These are phyloP conservation scores for Mariannaea sp. DNA, from an alignment of 2,329 filamentous ascomycete genomes.

Conservation along the genomic window DNA sequence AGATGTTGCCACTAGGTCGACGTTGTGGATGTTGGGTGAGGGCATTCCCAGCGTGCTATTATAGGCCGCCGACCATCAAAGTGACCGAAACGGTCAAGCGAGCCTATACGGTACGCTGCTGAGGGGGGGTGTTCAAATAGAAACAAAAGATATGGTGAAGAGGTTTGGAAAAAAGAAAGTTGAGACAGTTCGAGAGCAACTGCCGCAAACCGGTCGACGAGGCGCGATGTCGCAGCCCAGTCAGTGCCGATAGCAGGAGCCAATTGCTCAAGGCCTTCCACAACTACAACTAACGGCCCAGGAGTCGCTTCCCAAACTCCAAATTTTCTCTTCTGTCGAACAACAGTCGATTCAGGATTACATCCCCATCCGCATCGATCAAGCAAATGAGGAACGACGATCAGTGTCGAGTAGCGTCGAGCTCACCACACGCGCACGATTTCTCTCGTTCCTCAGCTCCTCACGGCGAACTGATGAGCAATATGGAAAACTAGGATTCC, in stretches of 20 bases:
- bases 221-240: conserved; percentile 21
- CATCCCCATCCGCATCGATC: too few species aligned
- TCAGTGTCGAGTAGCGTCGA: conserved; percentile 12
- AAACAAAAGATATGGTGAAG: neutral
- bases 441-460: conserved; percentile 7
- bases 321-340: too few species aligned
- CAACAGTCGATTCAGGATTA: too few species aligned
- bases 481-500: conserved; percentile 3
- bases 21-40: neutral
- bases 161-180: neutral
- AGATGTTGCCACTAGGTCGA: conserved; percentile 18
- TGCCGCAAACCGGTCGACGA: conserved; percentile 15
- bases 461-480: neutral
- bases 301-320: conserved; percentile 2
- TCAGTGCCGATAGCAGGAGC: neutral
- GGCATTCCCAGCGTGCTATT: neutral
- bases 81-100: neutral
- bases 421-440: neutral
- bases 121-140: conserved; percentile 3
- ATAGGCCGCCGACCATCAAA: neutral
- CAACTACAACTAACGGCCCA: neutral
- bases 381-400: conserved; percentile 7
- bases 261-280: neutral
- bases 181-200: conserved; percentile 16
- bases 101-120: conserved; percentile 8